Percentiles rank a stretch among this genome's conserved stretches.
phyloP scores from a whole-genome alignment of 2,329 filamentous ascomycete species.

The Cladophialophora carrionii region DNA sequence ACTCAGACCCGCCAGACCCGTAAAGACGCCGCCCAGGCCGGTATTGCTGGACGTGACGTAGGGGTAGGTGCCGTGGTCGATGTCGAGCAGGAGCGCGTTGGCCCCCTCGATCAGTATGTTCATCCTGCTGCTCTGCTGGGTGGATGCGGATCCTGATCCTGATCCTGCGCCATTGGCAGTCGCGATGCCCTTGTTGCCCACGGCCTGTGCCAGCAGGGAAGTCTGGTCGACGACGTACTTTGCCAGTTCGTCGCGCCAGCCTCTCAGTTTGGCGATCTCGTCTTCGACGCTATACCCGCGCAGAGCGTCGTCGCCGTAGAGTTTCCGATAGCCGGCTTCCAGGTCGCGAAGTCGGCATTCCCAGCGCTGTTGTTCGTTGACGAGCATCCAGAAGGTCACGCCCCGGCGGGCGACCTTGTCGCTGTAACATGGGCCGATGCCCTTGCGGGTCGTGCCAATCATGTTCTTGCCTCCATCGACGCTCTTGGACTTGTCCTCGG shows the following conservation, averaged over 20 bases:
- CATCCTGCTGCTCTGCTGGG: constrained; percentile 3
- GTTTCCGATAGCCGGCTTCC: constrained; percentile 55
- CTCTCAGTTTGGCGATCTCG: constrained; percentile 56
- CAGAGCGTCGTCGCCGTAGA: constrained; percentile 58
- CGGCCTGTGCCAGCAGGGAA: constrained; percentile 32
- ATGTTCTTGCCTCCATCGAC: constrained; percentile 46
- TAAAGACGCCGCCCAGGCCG: constrained; percentile 56
- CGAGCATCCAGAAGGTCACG: constrained; percentile 58
- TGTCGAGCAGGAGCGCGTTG: constrained; percentile 66
- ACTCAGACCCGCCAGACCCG: constrained; percentile 62
- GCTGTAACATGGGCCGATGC: constrained; percentile 63
- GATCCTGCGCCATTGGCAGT: constrained; percentile 3
- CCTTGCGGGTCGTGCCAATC: constrained; percentile 56
- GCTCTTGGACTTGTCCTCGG: constrained; percentile 47
- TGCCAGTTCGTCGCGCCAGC: constrained; percentile 51
- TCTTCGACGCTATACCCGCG: constrained; percentile 62
- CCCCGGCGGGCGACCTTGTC: constrained; percentile 65
- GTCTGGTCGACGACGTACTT: constrained; percentile 57
- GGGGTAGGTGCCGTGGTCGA: constrained; percentile 58
- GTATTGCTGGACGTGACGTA: constrained; percentile 55
- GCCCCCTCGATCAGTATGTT: constrained; percentile 66
- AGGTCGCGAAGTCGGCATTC: constrained; percentile 40
- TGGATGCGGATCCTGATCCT: too few relatives aligned
- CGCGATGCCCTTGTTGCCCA: constrained; percentile 36
- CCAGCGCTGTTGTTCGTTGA: constrained; percentile 40